A percentile compares a stretch with the other conserved stretches of the same genome.
phyloP scores from a whole-genome alignment of 2,329 filamentous ascomycete species.

The Atkinsonella hypoxylon region DNA sequence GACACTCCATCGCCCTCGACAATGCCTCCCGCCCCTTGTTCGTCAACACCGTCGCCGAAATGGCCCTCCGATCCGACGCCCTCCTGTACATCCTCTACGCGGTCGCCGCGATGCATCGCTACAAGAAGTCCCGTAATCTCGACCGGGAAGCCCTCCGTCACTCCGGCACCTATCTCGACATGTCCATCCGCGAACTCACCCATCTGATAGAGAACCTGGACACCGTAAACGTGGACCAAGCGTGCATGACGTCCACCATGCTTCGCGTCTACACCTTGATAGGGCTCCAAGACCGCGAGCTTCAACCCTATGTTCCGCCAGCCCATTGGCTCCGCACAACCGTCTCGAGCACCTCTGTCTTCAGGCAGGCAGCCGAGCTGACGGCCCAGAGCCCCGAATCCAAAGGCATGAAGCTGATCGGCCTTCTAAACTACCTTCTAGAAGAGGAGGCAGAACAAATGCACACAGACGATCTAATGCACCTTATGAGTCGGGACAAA shows the following conservation, averaged over 20 bases:
- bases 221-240: conserved; percentile 9
- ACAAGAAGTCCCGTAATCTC: conserved; percentile 1
- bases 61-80: conserved; percentile 11
- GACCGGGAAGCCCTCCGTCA: conserved; percentile 3
- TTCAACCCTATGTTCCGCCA: conserved; percentile 11
- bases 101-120: conserved; percentile 10
- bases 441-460: conserved; percentile 3
- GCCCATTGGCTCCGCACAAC: conserved; percentile 12
- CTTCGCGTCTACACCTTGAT: conserved; percentile 11
- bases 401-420: conserved; percentile 6
- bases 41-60: conserved; percentile 5
- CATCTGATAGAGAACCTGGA: conserved; percentile 9
- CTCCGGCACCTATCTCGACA: conserved; percentile 10
- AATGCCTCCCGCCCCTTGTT: conserved; percentile 6
- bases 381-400: conserved; percentile 5
- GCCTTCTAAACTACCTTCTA: conserved; percentile 6
- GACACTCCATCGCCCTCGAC: conserved; percentile 9
- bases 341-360: conserved; percentile 10
- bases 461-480: conserved; percentile 2
- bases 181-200: conserved; percentile 10
- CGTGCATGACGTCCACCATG: conserved; percentile 10
- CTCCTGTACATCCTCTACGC: conserved; percentile 11
- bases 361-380: conserved; percentile 7
- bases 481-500: conserved; percentile 8
- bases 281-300: conserved; percentile 9